A percentile compares a stretch with the other conserved stretches of the same genome.
These are phyloP conservation scores for Lactuca sativa DNA, from an alignment of 129 eudicot genomes.

Conservation along the genomic window DNA sequence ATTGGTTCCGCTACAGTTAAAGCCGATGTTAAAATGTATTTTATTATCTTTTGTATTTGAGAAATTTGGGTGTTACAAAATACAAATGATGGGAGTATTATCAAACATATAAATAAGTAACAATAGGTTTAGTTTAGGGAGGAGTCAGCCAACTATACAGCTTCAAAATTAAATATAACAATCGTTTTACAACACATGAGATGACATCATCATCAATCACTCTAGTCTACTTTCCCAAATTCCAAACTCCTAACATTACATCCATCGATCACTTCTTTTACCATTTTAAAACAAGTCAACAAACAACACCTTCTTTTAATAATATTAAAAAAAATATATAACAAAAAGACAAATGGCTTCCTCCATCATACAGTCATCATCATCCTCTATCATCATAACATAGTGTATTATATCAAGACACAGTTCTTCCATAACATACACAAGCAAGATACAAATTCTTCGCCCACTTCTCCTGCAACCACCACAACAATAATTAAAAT, in stretches of 20 bases:
- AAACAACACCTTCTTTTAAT: background rate
- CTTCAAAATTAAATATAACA: slow-evolving; percentile 25
- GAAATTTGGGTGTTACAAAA: too few relatives aligned
- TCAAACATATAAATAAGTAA: too few relatives aligned
- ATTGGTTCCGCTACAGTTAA: too few relatives aligned
- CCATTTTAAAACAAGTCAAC: slow-evolving; percentile 9
- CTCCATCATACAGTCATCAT: background rate
- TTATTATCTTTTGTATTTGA: too few relatives aligned
- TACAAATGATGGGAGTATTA: too few relatives aligned
- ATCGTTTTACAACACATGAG: slow-evolving; percentile 9
- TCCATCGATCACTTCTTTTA: slow-evolving; percentile 11
- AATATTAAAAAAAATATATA: background rate
- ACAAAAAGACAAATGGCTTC: slow-evolving; percentile 8
- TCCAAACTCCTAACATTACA: slow-evolving; percentile 6
- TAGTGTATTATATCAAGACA: slow-evolving; percentile 36
- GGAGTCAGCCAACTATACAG: slow-evolving; percentile 25
- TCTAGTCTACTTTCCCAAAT: background rate
- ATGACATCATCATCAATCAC: too few relatives aligned
- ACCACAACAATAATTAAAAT: background rate
- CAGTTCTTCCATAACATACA: slow-evolving; percentile 79
- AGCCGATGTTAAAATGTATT: too few relatives aligned
- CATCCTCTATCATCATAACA: background rate
- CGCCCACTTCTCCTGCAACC: slow-evolving; percentile 80
- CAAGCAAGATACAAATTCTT: slow-evolving; percentile 73
- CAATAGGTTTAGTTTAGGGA: background rate